Evolutionary conservation across 2,329 filamentous ascomycete genomes (phyloP), one percentile per base, ranked within the genome.

Genomic region (Ophiostoma tasmaniense): DNA sequence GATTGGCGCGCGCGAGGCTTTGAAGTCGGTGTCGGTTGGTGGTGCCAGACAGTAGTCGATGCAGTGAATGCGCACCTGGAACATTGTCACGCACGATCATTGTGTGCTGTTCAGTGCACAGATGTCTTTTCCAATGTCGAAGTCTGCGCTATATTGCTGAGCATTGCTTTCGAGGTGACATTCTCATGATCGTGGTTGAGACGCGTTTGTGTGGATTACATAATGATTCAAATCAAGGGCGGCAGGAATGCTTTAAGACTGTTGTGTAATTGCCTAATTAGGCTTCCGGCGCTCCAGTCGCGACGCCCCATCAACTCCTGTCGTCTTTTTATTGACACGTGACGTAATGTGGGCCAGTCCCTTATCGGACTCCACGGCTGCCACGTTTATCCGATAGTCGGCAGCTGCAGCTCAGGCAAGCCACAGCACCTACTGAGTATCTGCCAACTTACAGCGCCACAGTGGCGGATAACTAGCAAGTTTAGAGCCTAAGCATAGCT

Each of bases 31-130:
- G 73, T 85, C 84, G 66, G 92, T 91, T 22, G 93, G 90, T 13
- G 83, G 83, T 55, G 89, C 87, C 80, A 97, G 93, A 78, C 98
- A 99, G 78, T 95, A 89, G 79, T 99, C 95, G 80, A 99, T 89
- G 81, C 92, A 97, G 78, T 99, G 97, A 76, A 99, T 83, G 74
- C 93, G 90, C 77, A 99, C 88, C 74, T 91, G 90, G 80, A 99
- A 98, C 74, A 86, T 83, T 20, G 62, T 67, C 59, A 13, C 55
- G 25, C 14, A 14, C 55, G 25, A 61, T 25, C 50, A 55, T 55
- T 8, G 22, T 55, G 50, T 55, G n/a, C 50, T 25, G 50, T 8
- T 6, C 50, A 22, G 14, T 55, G 50, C 50, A 55, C 50, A 2
- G 2, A 8, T 13, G 3, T 13, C 2, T 55, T 22, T 13, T 13